Conservation (phyloP, 495 filamentous ascomycete genomes). For the Hyaloscypha bicolor region DNA sequence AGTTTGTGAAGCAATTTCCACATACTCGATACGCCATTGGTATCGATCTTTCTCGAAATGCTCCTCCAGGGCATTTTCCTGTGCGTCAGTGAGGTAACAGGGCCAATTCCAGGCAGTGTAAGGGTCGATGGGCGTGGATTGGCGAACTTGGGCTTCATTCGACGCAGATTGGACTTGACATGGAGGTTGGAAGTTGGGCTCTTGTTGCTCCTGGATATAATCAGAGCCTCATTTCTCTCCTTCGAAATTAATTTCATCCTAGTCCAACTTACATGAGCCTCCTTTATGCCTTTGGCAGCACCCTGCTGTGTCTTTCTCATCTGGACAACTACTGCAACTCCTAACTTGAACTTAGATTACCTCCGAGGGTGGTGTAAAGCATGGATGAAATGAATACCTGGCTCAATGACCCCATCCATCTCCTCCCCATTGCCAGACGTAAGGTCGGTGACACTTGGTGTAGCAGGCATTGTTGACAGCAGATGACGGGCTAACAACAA, state of each 20-base stretch:
- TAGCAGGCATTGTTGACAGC: not conserved
- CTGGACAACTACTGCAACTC: too few species aligned
- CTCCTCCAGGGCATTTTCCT: not conserved
- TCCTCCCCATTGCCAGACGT: not conserved
- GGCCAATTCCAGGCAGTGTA: not conserved
- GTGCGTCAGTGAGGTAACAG: not conserved
- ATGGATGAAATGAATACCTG: too few species aligned
- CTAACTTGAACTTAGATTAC: too few species aligned
- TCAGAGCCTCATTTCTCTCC: too few species aligned
- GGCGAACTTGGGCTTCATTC: not conserved
- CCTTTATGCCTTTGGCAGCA: too few species aligned
- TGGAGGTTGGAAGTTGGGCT: not conserved
- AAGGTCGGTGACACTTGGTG: not conserved
- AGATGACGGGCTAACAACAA: not conserved
- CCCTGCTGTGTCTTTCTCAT: too few species aligned
- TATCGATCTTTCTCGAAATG: not conserved
- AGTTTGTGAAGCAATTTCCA: not conserved
- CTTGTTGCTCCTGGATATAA: too few species aligned
- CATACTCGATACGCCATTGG: not conserved
- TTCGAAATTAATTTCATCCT: too few species aligned
- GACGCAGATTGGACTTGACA: not conserved
- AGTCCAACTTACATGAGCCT: too few species aligned
- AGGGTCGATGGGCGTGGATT: not conserved
- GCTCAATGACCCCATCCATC: not conserved
- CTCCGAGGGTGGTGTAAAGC: too few species aligned